Base-by-base conservation (phyloP, 1,139 yeast species). In the Blastobotrys proliferans region DNA sequence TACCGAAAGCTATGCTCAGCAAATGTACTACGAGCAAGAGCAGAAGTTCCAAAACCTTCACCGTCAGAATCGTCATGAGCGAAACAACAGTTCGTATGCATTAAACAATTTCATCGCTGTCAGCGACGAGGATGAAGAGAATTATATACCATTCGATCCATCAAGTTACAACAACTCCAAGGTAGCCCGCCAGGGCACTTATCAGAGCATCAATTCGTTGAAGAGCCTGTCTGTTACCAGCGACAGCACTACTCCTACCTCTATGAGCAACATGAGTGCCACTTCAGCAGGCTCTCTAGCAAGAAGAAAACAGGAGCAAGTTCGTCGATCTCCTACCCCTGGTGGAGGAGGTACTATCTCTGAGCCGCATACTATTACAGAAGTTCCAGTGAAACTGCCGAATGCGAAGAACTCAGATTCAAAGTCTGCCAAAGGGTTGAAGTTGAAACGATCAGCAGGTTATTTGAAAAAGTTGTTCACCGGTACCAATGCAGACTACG, bases 281-380 rank as follows among this genome's bases (percentile, higher is more conserved):
- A 85, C 95, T 0, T 83, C 94, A 54, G 95, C 95, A 2, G 95
- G 94, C 0, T 84, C 94, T 10, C 79, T 80, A 49, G 77, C 80
- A 42, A 74, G 94, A 55, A 92, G 86, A 58, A 80, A 77, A 55
- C 70, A 41, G 18, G 44, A 41, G 13, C 37, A 34, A 8, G 17
- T 11, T 4, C 13, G 17, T 6, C 33, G n/a, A 8, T 19, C 45
- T 8, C 32, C 46, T 14, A 25, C 41, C 22, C 36, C 38, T 8
- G 21, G 41, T 5, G n/a, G n/a, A n/a, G n/a, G n/a, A n/a, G n/a
- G n/a, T n/a, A n/a, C n/a, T n/a, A 28, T 39, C 11, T 30, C 43
- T 6, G 48, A 43, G 28, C 44, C 39, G 32, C 45, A 35, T n/a
- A 40, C 39, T 18, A 29, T 42, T 11, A 41, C 45, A 18, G 55